These are phyloP conservation scores for Hirschioporus abietinus DNA, from an alignment of 768 basidiomycete genomes.

Conservation along the genomic window DNA sequence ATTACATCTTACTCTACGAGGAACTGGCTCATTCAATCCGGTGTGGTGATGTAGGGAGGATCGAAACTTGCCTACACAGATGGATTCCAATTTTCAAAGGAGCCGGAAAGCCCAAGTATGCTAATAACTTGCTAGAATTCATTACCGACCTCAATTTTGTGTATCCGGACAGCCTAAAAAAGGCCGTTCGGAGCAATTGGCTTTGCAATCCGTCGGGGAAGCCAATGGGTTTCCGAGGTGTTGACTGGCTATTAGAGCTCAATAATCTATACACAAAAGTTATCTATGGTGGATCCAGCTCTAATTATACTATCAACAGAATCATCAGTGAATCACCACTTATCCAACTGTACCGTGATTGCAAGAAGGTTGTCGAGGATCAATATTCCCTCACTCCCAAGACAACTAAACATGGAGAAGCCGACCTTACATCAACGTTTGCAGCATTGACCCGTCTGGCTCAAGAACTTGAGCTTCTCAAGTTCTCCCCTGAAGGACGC, in stretches of 20 bases:
- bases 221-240: slow-evolving; percentile 22
- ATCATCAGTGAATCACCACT: slow-evolving; percentile 17
- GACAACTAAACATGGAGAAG: slow-evolving; percentile 23
- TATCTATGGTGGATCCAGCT: slow-evolving; percentile 28
- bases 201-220: slow-evolving; percentile 33
- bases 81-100: slow-evolving; percentile 28
- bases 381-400: slow-evolving; percentile 21
- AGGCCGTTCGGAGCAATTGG: slow-evolving; percentile 18
- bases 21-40: slow-evolving; percentile 32
- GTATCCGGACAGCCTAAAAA: slow-evolving; percentile 16
- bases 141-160: slow-evolving; percentile 18
- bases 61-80: slow-evolving; percentile 21
- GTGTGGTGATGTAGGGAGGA: slow-evolving; percentile 27
- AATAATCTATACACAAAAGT: slow-evolving; percentile 42
- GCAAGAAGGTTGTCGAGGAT: slow-evolving; percentile 8
- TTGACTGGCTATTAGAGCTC: slow-evolving; percentile 38
- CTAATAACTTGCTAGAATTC: slow-evolving; percentile 18
- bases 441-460: slow-evolving; percentile 14
- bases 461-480: slow-evolving; percentile 12
- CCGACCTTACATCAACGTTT: slow-evolving; percentile 26
- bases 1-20: slow-evolving; percentile 35
- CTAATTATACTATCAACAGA: slow-evolving; percentile 18
- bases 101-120: slow-evolving; percentile 31
- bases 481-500: slow-evolving; percentile 9
- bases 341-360: slow-evolving; percentile 12